Conservation (phyloP, 768 basidiomycete species). For the Podaxis sp. region DNA sequence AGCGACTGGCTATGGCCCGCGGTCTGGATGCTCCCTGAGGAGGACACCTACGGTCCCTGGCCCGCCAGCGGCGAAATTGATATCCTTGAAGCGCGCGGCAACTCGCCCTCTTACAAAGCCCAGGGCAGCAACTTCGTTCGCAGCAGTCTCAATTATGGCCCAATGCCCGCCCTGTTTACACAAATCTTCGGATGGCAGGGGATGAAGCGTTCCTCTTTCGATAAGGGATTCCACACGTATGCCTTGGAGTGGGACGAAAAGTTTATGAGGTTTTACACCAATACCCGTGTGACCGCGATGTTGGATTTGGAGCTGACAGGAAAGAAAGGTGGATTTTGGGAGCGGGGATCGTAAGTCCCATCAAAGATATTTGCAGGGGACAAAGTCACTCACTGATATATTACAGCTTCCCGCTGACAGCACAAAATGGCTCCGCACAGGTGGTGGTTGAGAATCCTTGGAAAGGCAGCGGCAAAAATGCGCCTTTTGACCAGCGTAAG, state of each 20-base stretch:
- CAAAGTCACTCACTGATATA: no score
- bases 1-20: constrained; percentile 74
- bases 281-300: constrained; percentile 61
- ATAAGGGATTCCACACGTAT: constrained; percentile 64
- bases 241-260: constrained; percentile 70
- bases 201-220: constrained; percentile 34
- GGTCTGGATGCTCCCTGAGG: constrained; percentile 68
- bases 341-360: constrained; percentile 37
- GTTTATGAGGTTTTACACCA: constrained; percentile 75
- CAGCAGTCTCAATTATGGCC: constrained; percentile 68
- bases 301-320: constrained; percentile 49
- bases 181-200: constrained; percentile 66
- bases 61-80: constrained; percentile 55
- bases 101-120: constrained; percentile 44
- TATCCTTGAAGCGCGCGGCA: constrained; percentile 60
- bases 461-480: constrained; percentile 48
- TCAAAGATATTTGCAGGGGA: not conserved
- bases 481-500: constrained; percentile 80
- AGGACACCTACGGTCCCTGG: constrained; percentile 60
- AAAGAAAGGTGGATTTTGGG: constrained; percentile 46
- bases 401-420: constrained; percentile 56
- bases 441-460: constrained; percentile 66
- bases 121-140: constrained; percentile 59
- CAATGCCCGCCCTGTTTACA: constrained; percentile 34
- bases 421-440: constrained; percentile 49